phyloP scores from a whole-genome alignment of 805 yeast species.

The Candida silvatica region DNA sequence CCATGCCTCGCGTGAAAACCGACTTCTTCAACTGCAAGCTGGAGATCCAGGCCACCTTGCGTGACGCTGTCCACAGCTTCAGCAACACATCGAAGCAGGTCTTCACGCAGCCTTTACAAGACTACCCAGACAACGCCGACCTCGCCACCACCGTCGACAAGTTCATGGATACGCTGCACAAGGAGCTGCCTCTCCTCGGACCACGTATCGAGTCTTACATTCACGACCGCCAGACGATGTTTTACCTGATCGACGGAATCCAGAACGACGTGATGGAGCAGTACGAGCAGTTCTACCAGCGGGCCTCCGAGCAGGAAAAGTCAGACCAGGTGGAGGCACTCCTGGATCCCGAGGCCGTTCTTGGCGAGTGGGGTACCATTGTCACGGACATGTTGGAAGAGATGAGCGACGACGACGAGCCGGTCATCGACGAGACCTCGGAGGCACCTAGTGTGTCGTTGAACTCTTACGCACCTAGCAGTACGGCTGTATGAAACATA shows the following conservation, averaged over 20 bases:
- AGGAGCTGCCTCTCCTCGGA: conserved; percentile 49
- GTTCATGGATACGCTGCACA: conserved; percentile 41
- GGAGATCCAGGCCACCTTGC: conserved; percentile 67
- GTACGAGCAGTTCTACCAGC: conserved; percentile 45
- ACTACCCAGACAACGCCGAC: conserved; percentile 9
- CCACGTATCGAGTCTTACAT: conserved; percentile 46
- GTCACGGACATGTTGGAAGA: conserved; percentile 22
- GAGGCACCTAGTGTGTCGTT: too few relatives aligned
- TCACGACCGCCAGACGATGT: conserved; percentile 42
- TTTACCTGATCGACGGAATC: conserved; percentile 52
- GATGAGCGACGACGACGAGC: conserved; percentile 3
- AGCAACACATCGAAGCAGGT: conserved; percentile 46
- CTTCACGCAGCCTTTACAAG: conserved; percentile 39
- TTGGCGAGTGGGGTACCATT: conserved; percentile 26
- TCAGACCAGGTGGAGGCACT: conserved; percentile 34
- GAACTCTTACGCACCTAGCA: too few relatives aligned
- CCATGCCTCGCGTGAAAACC: conserved; percentile 72
- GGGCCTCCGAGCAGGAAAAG: conserved; percentile 18
- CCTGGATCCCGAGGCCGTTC: conserved; percentile 57
- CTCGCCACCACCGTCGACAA: conserved; percentile 15
- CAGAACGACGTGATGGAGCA: conserved; percentile 50
- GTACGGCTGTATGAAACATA: too few relatives aligned
- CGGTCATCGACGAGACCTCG: too few relatives aligned
- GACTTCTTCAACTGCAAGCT: conserved; percentile 70
- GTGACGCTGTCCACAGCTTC: conserved; percentile 61